These are phyloP conservation scores for Neurospora hispaniola DNA, from an alignment of 495 filamentous ascomycete genomes.

Conservation along the genomic window DNA sequence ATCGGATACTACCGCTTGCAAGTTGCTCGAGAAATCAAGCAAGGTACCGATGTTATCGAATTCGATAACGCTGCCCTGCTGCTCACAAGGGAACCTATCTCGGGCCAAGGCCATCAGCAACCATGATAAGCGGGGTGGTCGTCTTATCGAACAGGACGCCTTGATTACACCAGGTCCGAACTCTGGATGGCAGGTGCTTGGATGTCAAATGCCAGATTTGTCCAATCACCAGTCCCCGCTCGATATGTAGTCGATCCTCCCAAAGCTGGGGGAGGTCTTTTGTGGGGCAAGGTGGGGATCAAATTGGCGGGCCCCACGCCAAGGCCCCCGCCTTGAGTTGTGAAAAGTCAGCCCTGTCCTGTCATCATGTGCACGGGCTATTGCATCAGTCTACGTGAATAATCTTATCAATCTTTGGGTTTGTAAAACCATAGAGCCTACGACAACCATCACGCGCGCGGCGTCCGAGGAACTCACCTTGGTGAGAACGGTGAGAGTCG, in stretches of 20 bases:
- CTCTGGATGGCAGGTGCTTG: background rate
- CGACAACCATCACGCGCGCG: background rate
- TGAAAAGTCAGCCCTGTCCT: background rate
- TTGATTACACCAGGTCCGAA: background rate
- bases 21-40: background rate
- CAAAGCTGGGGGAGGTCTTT: background rate
- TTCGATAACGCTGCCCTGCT: background rate
- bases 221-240: background rate
- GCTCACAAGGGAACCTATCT: background rate
- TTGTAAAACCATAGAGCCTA: background rate
- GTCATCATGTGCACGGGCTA: background rate
- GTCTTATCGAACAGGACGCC: background rate
- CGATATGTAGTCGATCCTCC: background rate
- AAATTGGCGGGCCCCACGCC: background rate
- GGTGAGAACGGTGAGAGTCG: background rate
- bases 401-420: background rate
- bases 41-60: background rate
- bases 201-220: background rate
- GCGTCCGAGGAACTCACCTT: background rate
- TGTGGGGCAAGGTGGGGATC: background rate
- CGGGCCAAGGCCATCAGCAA: background rate
- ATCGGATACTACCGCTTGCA: background rate
- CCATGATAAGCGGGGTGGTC: background rate
- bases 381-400: background rate
- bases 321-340: background rate